Base-by-base conservation (phyloP, 257 asterid genomes). In the Capsicum rhomboideum region DNA sequence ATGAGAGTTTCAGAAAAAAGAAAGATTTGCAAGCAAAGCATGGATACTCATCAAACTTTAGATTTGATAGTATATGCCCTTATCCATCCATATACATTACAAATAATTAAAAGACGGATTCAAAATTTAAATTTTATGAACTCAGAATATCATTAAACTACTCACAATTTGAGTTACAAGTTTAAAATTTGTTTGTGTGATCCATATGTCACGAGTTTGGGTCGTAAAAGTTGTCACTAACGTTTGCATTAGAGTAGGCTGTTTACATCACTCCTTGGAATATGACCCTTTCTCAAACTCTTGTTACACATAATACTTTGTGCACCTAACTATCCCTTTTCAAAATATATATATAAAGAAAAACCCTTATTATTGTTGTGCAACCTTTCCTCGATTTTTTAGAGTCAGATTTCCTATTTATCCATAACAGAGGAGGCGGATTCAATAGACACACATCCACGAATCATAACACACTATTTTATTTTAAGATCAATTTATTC, bases 401-500 rank as follows among this genome's bases (percentile, higher is more conserved):
- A 28, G 11, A 63, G 20, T 63, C 0, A 4, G 2, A 1, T 28
- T 28, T 63, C 2, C 0, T n/a, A 0, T 28, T 26, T 63, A 63
- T 7, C 2, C 40, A 1, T 17, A 63, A 64, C 6, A 0, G 7
- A 64, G 21, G 0, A 31, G 40, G 0, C 23, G 0, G 23, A 13
- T 0, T 18, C 1, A 13, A 2, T 6, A 29, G 8, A 6, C 12
- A 64, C 0, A 0, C 21, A 0, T 3, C 13, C 7, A 66, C 0
- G 2, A 31, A 4, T 31, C 21, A 66, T 16, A 29, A 66, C 7
- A 3, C 20, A 8, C 23, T 0, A 6, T 4, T 66, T 8, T 0
- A 29, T n/a, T 64, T 64, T 28, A 2, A 64, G 26, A 11, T 1
- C 26, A 2, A 63, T 6, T 16, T 63, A 26, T 63, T 13, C 7